Conservation (phyloP, 352 stramenopile species). For the Phytophthora pluvialis region DNA sequence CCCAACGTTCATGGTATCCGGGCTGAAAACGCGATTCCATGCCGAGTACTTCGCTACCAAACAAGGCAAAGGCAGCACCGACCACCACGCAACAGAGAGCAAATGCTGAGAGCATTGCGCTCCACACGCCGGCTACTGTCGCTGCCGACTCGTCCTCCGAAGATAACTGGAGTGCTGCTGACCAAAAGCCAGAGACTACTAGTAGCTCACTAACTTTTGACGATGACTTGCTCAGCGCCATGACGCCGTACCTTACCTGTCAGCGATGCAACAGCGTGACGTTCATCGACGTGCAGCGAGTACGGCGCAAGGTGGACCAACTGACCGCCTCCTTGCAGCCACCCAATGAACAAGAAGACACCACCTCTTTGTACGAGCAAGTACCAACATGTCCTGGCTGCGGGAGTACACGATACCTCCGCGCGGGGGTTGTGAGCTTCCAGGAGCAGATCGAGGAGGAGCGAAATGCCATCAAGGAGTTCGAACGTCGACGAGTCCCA, state of each 20-base stretch:
- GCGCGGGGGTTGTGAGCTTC: constrained; percentile 75
- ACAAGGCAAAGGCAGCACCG: neutral
- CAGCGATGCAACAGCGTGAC: constrained; percentile 79
- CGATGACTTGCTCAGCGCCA: constrained; percentile 32
- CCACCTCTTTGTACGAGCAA: constrained; percentile 53
- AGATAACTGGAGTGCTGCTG: neutral
- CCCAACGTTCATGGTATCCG: constrained; percentile 3
- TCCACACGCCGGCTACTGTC: neutral
- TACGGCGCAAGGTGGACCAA: constrained; percentile 44
- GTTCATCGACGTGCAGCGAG: constrained; percentile 69
- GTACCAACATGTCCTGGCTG: constrained; percentile 69
- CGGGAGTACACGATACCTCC: constrained; percentile 71
- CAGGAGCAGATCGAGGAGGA: constrained; percentile 80
- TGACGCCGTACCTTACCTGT: constrained; percentile 81
- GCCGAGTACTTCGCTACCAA: constrained; percentile 5
- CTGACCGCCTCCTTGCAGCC: neutral
- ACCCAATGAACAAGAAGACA: constrained; percentile 21
- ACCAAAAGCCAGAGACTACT: constrained; percentile 1
- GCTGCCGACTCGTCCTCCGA: neutral
- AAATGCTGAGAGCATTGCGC: neutral
- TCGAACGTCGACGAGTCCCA: constrained; percentile 57
- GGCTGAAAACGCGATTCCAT: constrained; percentile 13
- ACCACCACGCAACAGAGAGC: neutral
- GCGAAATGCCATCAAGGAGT: constrained; percentile 63
- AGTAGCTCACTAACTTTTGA: neutral